Evolutionary conservation across 352 stramenopile species (phyloP).

Genomic region (Globisporangium splendens): DNA sequence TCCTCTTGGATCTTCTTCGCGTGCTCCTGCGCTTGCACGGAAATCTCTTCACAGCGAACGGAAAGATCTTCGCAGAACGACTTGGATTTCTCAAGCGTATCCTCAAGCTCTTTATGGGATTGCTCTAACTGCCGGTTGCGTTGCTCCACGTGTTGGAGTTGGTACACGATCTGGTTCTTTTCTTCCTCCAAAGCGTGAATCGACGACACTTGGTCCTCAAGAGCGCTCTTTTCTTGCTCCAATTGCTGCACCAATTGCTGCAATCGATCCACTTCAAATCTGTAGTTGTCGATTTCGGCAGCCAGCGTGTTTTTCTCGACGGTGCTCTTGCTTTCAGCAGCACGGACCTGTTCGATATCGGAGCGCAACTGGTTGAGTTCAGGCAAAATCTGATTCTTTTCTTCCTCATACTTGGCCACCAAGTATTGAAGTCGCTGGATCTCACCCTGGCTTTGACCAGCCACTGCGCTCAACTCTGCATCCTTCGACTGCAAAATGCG

Average conservation of each 20-base stretch:
- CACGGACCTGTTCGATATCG: constrained; percentile 23
- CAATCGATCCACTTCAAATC: constrained; percentile 24
- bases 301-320: constrained; percentile 18
- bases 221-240: constrained; percentile 37
- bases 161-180: constrained; percentile 33
- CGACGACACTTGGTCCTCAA: constrained; percentile 33
- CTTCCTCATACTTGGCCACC: constrained; percentile 15
- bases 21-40: constrained; percentile 51
- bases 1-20: constrained; percentile 63
- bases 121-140: constrained; percentile 40
- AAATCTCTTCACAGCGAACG: constrained; percentile 61
- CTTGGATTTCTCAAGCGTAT: constrained; percentile 53
- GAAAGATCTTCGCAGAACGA: constrained; percentile 60
- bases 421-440: constrained; percentile 5
- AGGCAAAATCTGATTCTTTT: constrained; percentile 26
- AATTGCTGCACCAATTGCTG: constrained; percentile 32
- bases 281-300: constrained; percentile 25
- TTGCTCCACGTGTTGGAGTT: constrained; percentile 46
- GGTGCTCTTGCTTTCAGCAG: constrained; percentile 8
- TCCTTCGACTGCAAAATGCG: constrained; percentile 11
- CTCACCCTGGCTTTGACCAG: constrained; percentile 9
- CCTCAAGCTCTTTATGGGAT: constrained; percentile 52
- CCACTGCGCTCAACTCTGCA: constrained; percentile 1
- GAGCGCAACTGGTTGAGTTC: constrained; percentile 32
- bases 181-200: constrained; percentile 38